Conservation (phyloP, 441 rosid genomes). For the Rhodomyrtus psidioides region DNA sequence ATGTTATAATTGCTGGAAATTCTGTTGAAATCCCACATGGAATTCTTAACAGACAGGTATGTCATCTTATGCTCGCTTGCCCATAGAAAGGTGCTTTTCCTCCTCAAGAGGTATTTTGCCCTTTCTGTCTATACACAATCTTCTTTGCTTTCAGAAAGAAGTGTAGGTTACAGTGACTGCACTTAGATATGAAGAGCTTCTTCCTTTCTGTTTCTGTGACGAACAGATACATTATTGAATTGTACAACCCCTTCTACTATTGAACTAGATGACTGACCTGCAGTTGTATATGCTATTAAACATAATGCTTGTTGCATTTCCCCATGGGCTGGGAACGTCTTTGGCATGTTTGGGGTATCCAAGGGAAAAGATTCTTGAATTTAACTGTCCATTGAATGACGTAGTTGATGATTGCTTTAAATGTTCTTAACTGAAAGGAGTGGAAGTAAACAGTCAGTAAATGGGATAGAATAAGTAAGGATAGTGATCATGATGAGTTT, state of each 20-base stretch:
- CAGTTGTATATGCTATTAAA: neutral
- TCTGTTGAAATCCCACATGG: conserved; percentile 70
- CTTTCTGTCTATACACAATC: neutral
- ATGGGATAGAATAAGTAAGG: neutral
- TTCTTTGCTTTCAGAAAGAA: neutral
- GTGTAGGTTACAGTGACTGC: neutral
- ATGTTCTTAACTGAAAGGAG: neutral
- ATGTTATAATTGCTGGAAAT: conserved; percentile 87
- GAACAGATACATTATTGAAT: neutral
- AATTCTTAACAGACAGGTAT: conserved; percentile 75
- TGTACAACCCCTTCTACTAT: neutral
- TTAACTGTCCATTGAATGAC: neutral
- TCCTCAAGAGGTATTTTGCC: neutral
- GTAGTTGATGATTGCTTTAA: neutral
- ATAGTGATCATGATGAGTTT: neutral
- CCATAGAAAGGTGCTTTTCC: neutral
- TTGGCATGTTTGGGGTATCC: neutral
- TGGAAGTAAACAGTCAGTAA: neutral
- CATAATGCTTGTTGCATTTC: neutral
- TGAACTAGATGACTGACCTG: neutral
- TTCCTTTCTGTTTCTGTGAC: neutral
- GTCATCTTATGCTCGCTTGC: neutral
- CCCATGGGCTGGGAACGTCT: neutral
- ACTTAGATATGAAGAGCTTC: neutral
- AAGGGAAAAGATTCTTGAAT: neutral